Percentiles rank a stretch among this genome's conserved stretches.
phyloP scores from a whole-genome alignment of 192 early-diverging fungal species.

The Rhizophagus sp. region DNA sequence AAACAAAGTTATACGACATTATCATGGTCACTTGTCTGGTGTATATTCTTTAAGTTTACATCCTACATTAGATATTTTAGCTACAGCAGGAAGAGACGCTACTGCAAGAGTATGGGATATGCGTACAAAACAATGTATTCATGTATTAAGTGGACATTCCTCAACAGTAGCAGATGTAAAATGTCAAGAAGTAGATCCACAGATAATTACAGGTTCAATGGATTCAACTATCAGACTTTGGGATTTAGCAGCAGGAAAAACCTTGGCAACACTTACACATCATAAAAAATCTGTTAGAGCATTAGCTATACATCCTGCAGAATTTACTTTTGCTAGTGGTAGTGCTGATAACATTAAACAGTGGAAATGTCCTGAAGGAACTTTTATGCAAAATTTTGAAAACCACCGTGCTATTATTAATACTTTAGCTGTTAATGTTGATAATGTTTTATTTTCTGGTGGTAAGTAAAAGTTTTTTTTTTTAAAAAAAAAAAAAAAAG shows the following conservation, averaged over 20 bases:
- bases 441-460: conserved; percentile 93
- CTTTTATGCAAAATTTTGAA: conserved; percentile 94
- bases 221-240: conserved; percentile 93
- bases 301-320: conserved; percentile 87
- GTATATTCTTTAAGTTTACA: conserved; percentile 91
- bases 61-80: conserved; percentile 91
- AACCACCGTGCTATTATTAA: conserved; percentile 91
- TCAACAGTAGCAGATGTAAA: conserved; percentile 85
- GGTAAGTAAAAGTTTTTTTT: conserved; percentile 48
- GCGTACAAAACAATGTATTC: conserved; percentile 91
- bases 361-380: conserved; percentile 94
- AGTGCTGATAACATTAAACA: conserved; percentile 94
- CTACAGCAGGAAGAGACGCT: conserved; percentile 94
- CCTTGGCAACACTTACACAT: conserved; percentile 91
- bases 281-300: conserved; percentile 98
- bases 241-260: conserved; percentile 97
- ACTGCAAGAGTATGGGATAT: conserved; percentile 98
- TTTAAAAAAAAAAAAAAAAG: not conserved
- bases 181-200: conserved; percentile 95
- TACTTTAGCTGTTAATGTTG: conserved; percentile 82
- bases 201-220: conserved; percentile 92
- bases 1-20: conserved; percentile 99
- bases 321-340: conserved; percentile 90
- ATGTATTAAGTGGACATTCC: conserved; percentile 85
- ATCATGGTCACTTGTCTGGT: conserved; percentile 96